Evolutionary conservation across 2,329 filamentous ascomycete species (phyloP), one percentile per base, ranked within the genome.

Genomic region (Colletotrichum musicola): DNA sequence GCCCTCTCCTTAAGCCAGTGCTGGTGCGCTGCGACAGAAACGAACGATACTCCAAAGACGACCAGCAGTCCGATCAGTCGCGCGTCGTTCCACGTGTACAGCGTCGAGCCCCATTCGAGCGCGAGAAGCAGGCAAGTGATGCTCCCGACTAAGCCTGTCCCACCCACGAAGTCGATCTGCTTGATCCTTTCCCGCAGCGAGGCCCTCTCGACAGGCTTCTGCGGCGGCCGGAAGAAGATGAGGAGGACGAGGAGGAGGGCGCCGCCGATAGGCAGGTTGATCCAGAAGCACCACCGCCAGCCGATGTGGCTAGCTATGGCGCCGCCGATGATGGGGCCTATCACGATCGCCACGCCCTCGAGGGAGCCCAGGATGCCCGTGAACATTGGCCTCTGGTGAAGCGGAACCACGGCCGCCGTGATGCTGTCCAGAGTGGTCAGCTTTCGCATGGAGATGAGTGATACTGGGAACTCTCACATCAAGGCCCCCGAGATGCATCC

Each of bases 231-330:
- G 71, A 86, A 82, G 71, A 85, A 82, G 58, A 87, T 76, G 42
- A 82, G 74, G 64, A 89, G 81, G 57, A 83, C 82, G 14, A 83
- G 12, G 14, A 84, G 77, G 4, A 83, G 82, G 18, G 84, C 76
- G 40, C 79, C 84, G 16, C 86, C 86, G 57, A 88, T 80, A 7
- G 86, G 86, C 13, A 88, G 80, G 69, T 88, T 88, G 74, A 88
- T 84, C 73, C 84, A 88, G 72, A 88, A 88, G 73, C 86, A 88
- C 86, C 86, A 85, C 59, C 81, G 38, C 50, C 54, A 62, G 42
- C 40, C 25, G 3, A 64, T 42, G 44, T 50, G 53, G 35, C 51
- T 64, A 4, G 62, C 54, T 16, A 64, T 57, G 6, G 62, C 53
- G 16, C 62, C 62, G 6, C 62, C 62, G 20, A 64, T 58, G 18